Evolutionary conservation across 306 rosid genomes (phyloP).

Genomic region (Dryas alaskensis): DNA sequence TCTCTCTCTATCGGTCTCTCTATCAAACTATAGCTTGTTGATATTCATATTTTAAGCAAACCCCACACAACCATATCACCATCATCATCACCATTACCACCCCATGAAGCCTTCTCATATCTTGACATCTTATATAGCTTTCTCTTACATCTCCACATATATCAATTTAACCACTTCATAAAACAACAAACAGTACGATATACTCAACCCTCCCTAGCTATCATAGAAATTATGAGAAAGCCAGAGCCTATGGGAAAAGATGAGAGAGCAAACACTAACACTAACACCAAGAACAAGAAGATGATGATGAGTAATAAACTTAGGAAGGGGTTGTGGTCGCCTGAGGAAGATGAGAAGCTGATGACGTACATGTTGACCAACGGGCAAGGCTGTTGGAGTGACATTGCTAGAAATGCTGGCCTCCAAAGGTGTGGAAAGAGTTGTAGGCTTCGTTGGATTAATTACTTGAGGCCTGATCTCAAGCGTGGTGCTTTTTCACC

Average conservation of each 20-base stretch:
- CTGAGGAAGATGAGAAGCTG: constrained; percentile 91
- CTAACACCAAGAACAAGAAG: constrained; percentile 22
- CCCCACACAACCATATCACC: constrained; percentile 62
- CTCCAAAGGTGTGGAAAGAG: constrained; percentile 90
- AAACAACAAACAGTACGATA: not conserved
- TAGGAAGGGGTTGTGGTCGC: constrained; percentile 92
- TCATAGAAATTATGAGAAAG: constrained; percentile 19
- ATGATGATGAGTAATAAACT: constrained; percentile 25
- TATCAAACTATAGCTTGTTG: constrained; percentile 9
- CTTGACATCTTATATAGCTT: constrained; percentile 33
- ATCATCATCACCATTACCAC: constrained; percentile 53
- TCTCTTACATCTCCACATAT: constrained; percentile 36
- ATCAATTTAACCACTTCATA: constrained; percentile 26
- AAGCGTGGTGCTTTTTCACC: constrained; percentile 85
- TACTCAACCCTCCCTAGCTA: no score
- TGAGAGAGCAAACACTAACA: not conserved
- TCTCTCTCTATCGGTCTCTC: constrained; percentile 24
- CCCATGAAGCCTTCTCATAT: constrained; percentile 55
- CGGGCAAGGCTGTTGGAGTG: constrained; percentile 97
- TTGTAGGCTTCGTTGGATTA: constrained; percentile 98
- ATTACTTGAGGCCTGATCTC: constrained; percentile 90
- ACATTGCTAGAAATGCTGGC: constrained; percentile 82
- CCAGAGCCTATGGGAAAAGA: constrained; percentile 24
- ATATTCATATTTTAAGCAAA: constrained; percentile 75
- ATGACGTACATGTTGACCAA: constrained; percentile 81